Percentiles rank a stretch among this genome's conserved stretches.
Evolutionary conservation across 2,329 filamentous ascomycete species (phyloP).

Genomic region (Emmonsiellopsis sp.): DNA sequence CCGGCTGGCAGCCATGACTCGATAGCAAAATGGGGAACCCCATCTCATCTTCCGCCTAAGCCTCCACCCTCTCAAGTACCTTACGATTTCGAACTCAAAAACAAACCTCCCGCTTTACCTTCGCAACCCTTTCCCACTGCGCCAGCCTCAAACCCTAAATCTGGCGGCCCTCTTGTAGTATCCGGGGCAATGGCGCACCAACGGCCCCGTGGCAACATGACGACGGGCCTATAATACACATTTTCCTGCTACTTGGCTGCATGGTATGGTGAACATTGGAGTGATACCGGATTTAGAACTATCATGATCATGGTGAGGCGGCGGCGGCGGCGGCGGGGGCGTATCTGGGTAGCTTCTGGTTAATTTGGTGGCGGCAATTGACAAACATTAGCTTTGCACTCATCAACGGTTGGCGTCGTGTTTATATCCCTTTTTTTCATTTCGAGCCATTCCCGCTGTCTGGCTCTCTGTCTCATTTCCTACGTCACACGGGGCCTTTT

Average conservation of each 20-base stretch:
- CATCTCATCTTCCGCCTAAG: slow-evolving; percentile 41
- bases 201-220: neutral
- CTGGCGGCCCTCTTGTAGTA: slow-evolving; percentile 20
- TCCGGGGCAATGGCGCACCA: slow-evolving; percentile 7
- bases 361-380: slow-evolving; percentile 3
- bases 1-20: slow-evolving; percentile 21
- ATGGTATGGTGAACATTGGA: neutral
- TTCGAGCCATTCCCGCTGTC: neutral
- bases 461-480: neutral
- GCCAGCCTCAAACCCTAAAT: slow-evolving; percentile 9
- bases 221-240: neutral
- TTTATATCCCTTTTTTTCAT: neutral
- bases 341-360: slow-evolving; percentile 14
- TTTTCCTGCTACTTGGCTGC: neutral
- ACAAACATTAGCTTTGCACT: neutral
- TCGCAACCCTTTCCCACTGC: slow-evolving; percentile 15
- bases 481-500: too few relatives aligned
- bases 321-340: neutral
- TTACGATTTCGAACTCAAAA: slow-evolving; percentile 33
- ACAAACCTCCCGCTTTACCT: slow-evolving; percentile 16
- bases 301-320: neutral
- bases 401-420: neutral
- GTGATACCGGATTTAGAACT: neutral
- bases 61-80: slow-evolving; percentile 40
- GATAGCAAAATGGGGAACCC: slow-evolving; percentile 43